Conservation (phyloP, 176 grass and related monocot genomes). For the Carex myosuroides region DNA sequence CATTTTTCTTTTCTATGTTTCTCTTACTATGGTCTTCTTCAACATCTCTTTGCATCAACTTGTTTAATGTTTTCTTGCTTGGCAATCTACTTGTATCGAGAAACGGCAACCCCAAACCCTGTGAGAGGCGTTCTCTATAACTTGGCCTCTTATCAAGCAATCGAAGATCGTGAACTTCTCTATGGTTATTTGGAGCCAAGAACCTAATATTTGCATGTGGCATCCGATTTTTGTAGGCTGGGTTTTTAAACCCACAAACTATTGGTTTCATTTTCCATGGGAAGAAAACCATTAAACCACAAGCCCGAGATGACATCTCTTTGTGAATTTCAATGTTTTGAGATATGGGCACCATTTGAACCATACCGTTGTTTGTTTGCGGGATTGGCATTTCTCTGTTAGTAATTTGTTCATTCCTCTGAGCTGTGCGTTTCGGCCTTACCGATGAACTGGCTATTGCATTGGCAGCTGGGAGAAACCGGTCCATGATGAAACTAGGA, state of each 20-base stretch:
- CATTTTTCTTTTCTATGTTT: constrained; percentile 25
- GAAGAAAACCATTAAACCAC: constrained; percentile 83
- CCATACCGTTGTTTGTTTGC: background rate
- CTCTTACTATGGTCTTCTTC: constrained; percentile 26
- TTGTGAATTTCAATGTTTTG: constrained; percentile 32
- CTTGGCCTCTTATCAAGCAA: constrained; percentile 37
- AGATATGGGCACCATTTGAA: constrained; percentile 24
- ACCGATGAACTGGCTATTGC: constrained; percentile 33
- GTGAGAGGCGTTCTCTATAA: constrained; percentile 27
- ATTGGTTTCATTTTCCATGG: constrained; percentile 74
- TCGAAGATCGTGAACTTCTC: constrained; percentile 1
- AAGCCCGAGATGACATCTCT: constrained; percentile 51
- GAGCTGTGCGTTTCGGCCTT: constrained; percentile 20
- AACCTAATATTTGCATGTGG: background rate
- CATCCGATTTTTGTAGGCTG: background rate
- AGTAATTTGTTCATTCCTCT: background rate
- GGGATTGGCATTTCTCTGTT: background rate
- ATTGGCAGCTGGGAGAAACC: constrained; percentile 24
- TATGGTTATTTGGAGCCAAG: constrained; percentile 13
- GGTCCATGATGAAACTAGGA: constrained; percentile 64
- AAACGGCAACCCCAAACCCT: constrained; percentile 53
- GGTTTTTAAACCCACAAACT: constrained; percentile 41
- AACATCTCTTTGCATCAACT: constrained; percentile 37
- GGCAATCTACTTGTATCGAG: constrained; percentile 47
- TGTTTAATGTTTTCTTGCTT: constrained; percentile 54